These are phyloP conservation scores for Suillus spraguei DNA, from an alignment of 768 basidiomycete genomes.

Conservation along the genomic window DNA sequence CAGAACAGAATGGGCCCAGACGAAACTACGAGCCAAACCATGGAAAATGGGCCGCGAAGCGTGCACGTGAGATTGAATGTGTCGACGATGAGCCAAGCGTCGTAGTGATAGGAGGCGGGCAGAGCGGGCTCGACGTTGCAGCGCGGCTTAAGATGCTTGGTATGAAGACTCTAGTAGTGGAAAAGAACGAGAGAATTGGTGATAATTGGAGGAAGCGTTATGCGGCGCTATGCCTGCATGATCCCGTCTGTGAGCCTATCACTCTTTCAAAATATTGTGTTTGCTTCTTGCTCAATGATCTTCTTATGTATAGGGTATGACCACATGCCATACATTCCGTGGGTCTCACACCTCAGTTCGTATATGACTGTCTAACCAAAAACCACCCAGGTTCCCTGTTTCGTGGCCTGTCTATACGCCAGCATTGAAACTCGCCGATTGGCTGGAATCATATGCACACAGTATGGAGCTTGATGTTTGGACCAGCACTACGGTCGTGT, in stretches of 20 bases:
- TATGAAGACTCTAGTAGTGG: constrained; percentile 23
- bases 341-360: constrained; percentile 20
- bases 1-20: constrained; percentile 45
- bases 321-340: constrained; percentile 60
- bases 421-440: constrained; percentile 60
- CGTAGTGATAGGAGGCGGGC: constrained; percentile 52
- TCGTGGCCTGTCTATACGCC: constrained; percentile 63
- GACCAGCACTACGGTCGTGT: constrained; percentile 45
- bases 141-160: constrained; percentile 49
- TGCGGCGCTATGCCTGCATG: constrained; percentile 41
- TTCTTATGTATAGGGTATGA: constrained; percentile 38
- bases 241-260: constrained; percentile 32
- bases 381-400: constrained; percentile 48
- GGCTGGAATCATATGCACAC: constrained; percentile 67
- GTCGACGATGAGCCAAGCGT: constrained; percentile 50
- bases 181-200: constrained; percentile 29
- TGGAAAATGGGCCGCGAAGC: constrained; percentile 32
- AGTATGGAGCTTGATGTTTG: constrained; percentile 65
- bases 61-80: constrained; percentile 30
- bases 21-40: constrained; percentile 43
- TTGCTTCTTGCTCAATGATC: neutral
- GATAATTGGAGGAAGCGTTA: constrained; percentile 47
- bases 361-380: neutral
- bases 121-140: constrained; percentile 56
- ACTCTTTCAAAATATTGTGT: neutral